phyloP scores from a whole-genome alignment of 192 early-diverging fungal species.

The Diversispora epigaea region DNA sequence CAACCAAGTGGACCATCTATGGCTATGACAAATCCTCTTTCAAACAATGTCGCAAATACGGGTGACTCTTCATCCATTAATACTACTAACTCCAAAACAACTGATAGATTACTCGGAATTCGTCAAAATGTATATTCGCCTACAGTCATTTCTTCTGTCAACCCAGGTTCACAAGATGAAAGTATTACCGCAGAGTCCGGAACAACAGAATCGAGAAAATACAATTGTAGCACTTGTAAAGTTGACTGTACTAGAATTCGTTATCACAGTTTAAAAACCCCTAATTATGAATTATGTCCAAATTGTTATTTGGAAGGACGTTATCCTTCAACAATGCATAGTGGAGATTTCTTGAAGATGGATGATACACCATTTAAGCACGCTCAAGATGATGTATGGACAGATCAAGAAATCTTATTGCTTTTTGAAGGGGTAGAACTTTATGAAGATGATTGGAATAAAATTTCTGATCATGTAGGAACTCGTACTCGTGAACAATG shows the following conservation, averaged over 20 bases:
- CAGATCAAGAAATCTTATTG: constrained; percentile 79
- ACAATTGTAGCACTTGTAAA: constrained; percentile 81
- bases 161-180: constrained; percentile 40
- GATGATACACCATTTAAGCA: constrained; percentile 50
- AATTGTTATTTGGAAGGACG: constrained; percentile 92
- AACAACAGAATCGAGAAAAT: constrained; percentile 40
- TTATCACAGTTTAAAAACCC: constrained; percentile 79
- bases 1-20: constrained; percentile 50
- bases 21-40: constrained; percentile 31
- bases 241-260: constrained; percentile 74
- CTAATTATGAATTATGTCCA: constrained; percentile 76
- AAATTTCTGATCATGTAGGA: constrained; percentile 89
- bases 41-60: constrained; percentile 30
- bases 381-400: constrained; percentile 72
- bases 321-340: constrained; percentile 78
- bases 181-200: constrained; percentile 32
- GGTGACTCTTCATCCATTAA: constrained; percentile 18
- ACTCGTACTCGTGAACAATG: constrained; percentile 90
- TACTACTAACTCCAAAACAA: constrained; percentile 17
- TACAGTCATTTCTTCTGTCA: constrained; percentile 29
- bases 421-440: constrained; percentile 92
- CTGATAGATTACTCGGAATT: constrained; percentile 51
- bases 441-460: constrained; percentile 93
- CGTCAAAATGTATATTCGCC: constrained; percentile 56
- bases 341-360: constrained; percentile 87